Base-by-base conservation (phyloP, 768 basidiomycete genomes). In the Agrocybe praecox region DNA sequence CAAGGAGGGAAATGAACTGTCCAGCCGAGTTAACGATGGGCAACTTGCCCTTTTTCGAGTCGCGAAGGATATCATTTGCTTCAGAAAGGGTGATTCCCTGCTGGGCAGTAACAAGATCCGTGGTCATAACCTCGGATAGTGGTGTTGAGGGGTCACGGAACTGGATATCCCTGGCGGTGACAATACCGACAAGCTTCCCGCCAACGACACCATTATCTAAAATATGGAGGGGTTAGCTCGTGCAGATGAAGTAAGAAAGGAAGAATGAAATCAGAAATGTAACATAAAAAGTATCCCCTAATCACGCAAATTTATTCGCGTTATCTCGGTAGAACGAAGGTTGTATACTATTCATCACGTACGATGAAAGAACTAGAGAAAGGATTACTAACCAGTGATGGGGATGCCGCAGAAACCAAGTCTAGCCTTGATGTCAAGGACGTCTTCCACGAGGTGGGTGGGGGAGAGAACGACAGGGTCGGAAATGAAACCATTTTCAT, bases 401-500 rank as follows among this genome's bases (percentile, higher is more conserved):
- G 97, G 97, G 49, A 98, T 94, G 60, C 97, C 96, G 65, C 92
- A 94, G 73, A 97, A 99, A 1, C 97, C 97, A 17, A 93, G 87
- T 46, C 85, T 80, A 26, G 86, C 87, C 74, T 98, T 98, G 76
- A 98, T 91, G 60, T 94, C 91, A 48, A 97, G 79, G 14, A 98
- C 96, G 59, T 98, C 92, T 59, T 89, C 90, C 26, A 96, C 93
- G 42, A 78, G 74, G 63, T 91, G 82, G 22, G 80, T 69, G 0
- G 95, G 94, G 11, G 89, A 86, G 26, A 98, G 78, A 51, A 94
- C 93, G 58, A 98, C 83, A 14, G 97, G 97, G 62, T 97, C 94
- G 51, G 91, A 85, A 73, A 98, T 99, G 77, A 98, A 98, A 6
- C 97, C 97, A 68, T 98, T 99, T 75, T 98, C 96, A 70, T 96